Percentiles rank a stretch among this genome's conserved stretches.
Evolutionary conservation across 1,284 basidiomycete species (phyloP).

Genomic region (Naganishia sp.): DNA sequence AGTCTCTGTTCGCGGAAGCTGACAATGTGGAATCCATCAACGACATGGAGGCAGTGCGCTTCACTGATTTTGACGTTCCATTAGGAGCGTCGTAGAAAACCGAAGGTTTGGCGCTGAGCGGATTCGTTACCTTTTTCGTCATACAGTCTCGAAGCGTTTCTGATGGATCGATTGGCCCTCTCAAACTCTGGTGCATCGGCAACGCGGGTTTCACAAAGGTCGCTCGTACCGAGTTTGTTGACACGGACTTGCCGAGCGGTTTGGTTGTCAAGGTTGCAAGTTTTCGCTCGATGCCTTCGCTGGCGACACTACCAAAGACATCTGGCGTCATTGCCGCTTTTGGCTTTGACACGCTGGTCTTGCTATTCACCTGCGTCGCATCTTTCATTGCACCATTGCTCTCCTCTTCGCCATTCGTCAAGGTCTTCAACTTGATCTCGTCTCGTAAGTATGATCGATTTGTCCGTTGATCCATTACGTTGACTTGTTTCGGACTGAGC

Average conservation of each 20-base stretch:
- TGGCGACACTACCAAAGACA: conserved; percentile 8
- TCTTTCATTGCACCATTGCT: background rate
- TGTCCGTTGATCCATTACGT: conserved; percentile 10
- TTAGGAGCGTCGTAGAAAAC: conserved; percentile 17
- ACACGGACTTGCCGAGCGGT: conserved; percentile 1
- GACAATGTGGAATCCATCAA: conserved; percentile 23
- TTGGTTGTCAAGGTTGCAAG: background rate
- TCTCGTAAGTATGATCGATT: conserved; percentile 13
- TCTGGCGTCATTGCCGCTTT: conserved; percentile 1
- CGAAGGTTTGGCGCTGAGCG: conserved; percentile 20
- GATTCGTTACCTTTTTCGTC: conserved; percentile 8
- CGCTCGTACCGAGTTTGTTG: conserved; percentile 10
- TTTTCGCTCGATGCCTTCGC: background rate
- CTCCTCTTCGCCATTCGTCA: conserved; percentile 1
- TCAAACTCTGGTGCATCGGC: background rate
- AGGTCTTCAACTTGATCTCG: background rate
- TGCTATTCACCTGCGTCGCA: background rate
- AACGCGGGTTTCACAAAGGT: conserved; percentile 25
- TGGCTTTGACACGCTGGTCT: conserved; percentile 5
- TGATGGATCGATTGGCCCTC: conserved; percentile 5
- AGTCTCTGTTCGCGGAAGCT: conserved; percentile 3
- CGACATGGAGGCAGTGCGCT: conserved; percentile 14
- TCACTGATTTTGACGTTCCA: conserved; percentile 1
- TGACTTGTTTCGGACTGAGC: conserved; percentile 25
- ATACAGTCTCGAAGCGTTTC: background rate